These are phyloP conservation scores for Pseudopyrenochaeta lycopersici DNA, from an alignment of 2,329 filamentous ascomycete genomes.

Conservation along the genomic window DNA sequence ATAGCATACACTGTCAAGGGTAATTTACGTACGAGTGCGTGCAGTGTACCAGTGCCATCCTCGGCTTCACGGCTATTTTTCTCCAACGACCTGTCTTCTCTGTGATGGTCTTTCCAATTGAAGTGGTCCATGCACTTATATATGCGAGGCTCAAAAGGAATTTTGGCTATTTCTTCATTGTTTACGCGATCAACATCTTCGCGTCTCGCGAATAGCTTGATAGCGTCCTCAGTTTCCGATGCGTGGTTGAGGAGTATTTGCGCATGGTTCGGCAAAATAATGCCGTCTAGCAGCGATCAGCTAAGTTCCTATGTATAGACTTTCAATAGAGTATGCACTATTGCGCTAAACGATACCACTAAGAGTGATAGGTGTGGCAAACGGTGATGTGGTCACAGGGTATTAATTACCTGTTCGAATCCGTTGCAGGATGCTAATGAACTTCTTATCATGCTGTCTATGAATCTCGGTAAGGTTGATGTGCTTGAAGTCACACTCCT, in stretches of 20 bases:
- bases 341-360: not conserved
- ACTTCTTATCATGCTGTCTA: slow-evolving; percentile 63
- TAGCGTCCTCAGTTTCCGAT: slow-evolving; percentile 53
- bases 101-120: slow-evolving; percentile 44
- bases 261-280: slow-evolving; percentile 49
- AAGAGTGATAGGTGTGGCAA: not conserved
- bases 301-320: not conserved
- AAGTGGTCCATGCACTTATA: slow-evolving; percentile 56
- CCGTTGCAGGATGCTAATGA: slow-evolving; percentile 66
- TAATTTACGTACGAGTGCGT: slow-evolving; percentile 21
- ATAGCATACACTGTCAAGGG: too few species aligned
- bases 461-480: slow-evolving; percentile 65
- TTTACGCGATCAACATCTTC: slow-evolving; percentile 46
- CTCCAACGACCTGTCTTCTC: slow-evolving; percentile 21
- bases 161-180: slow-evolving; percentile 41
- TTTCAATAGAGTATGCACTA: not conserved
- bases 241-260: slow-evolving; percentile 57
- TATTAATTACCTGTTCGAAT: slow-evolving; percentile 57
- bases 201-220: slow-evolving; percentile 57
- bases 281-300: slow-evolving; percentile 17
- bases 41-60: slow-evolving; percentile 19
- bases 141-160: slow-evolving; percentile 29
- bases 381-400: not conserved
- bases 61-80: slow-evolving; percentile 18
- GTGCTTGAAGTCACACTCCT: slow-evolving; percentile 62